Conservation (phyloP, 75 land plant genomes). For the Gnetum montanum region DNA sequence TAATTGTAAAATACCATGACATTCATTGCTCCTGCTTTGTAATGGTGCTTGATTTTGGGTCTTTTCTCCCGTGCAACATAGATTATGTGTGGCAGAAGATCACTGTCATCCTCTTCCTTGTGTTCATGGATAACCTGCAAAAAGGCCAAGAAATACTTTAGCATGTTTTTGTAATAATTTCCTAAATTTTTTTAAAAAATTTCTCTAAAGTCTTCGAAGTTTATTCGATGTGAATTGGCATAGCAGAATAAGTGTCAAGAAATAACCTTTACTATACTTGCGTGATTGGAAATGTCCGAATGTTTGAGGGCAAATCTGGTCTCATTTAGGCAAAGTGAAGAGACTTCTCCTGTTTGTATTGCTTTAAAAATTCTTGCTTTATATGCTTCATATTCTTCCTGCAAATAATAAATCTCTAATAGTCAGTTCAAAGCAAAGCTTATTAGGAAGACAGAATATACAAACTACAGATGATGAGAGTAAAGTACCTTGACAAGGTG, state of each 20-base stretch:
- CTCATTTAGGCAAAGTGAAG: not conserved
- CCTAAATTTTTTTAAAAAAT: not conserved
- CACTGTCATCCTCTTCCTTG: constrained; percentile 15
- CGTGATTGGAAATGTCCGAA: not conserved
- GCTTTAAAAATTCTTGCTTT: not conserved
- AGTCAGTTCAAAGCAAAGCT: too few species aligned
- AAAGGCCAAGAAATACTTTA: not conserved
- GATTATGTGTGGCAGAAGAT: constrained; percentile 25
- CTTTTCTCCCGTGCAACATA: constrained; percentile 48
- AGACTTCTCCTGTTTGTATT: not conserved
- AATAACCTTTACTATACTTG: not conserved
- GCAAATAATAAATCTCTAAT: too few species aligned
- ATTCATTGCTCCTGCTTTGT: constrained; percentile 62
- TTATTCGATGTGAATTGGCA: too few species aligned
- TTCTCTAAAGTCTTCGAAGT: not conserved
- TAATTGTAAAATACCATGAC: constrained; percentile 21
- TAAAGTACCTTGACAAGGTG: too few species aligned
- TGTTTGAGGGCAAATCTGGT: not conserved
- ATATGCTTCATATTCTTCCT: not conserved
- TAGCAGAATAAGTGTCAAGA: not conserved
- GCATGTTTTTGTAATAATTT: not conserved
- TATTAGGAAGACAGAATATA: too few species aligned
- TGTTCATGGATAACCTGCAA: constrained; percentile 2
- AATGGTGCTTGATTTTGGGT: constrained; percentile 19
- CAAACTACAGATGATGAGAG: too few species aligned